Evolutionary conservation across 75 land plant genomes (phyloP).

Genomic region (Azolla pinnata): DNA sequence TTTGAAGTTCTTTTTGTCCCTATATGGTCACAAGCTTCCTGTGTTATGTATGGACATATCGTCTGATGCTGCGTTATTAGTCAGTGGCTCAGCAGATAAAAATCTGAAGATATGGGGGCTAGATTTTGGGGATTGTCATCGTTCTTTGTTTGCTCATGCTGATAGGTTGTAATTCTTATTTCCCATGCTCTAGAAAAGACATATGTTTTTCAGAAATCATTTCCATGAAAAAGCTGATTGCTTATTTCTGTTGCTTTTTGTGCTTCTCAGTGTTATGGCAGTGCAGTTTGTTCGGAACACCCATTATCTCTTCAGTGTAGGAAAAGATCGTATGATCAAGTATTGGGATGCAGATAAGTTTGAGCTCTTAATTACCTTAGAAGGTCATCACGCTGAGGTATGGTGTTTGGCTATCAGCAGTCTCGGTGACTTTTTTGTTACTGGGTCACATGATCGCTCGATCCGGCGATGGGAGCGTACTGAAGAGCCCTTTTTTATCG

Average conservation of each 20-base stretch:
- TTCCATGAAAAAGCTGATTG: background rate
- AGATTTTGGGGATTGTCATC: slow-evolving; percentile 99
- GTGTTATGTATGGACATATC: slow-evolving; percentile 93
- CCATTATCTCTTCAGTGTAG: slow-evolving; percentile 91
- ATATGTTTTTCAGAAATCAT: background rate
- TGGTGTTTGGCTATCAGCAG: slow-evolving; percentile 86
- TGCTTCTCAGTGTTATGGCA: slow-evolving; percentile 71
- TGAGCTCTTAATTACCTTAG: slow-evolving; percentile 90
- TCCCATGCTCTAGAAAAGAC: background rate
- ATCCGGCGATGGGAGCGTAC: slow-evolving; percentile 99
- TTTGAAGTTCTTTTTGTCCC: slow-evolving; percentile 67
- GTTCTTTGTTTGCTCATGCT: slow-evolving; percentile 91
- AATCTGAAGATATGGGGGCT: slow-evolving; percentile 98
- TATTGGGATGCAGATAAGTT: slow-evolving; percentile 99
- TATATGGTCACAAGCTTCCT: slow-evolving; percentile 93
- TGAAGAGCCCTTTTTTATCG: slow-evolving; percentile 91
- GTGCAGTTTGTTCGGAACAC: slow-evolving; percentile 93
- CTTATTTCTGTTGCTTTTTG: background rate
- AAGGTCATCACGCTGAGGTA: slow-evolving; percentile 89
- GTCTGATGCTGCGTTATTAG: slow-evolving; percentile 88
- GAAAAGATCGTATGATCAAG: slow-evolving; percentile 89
- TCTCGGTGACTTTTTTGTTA: slow-evolving; percentile 85
- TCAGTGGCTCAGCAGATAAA: slow-evolving; percentile 94
- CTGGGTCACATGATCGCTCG: slow-evolving; percentile 96
- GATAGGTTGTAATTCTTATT: slow-evolving; percentile 50